A percentile compares a stretch with the other conserved stretches of the same genome.
Evolutionary conservation across 202 grass and related monocot genomes (phyloP).

Genomic region (Schoenoplectus triqueter): DNA sequence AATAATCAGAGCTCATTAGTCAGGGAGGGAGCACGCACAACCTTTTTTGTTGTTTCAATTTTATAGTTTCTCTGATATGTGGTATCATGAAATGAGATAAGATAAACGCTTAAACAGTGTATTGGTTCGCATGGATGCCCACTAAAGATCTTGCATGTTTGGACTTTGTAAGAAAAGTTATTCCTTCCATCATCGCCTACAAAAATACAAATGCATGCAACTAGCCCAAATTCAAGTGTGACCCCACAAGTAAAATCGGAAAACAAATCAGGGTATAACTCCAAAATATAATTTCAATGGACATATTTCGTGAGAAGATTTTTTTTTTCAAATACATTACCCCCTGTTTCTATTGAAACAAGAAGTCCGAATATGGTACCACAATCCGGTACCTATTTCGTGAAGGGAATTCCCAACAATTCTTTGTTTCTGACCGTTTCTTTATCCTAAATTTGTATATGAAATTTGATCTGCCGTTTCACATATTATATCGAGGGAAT

Average conservation of each 20-base stretch:
- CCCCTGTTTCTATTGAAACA: no score
- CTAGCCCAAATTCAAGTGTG: background rate
- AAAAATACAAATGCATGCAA: background rate
- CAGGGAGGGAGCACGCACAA: background rate
- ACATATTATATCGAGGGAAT: no score
- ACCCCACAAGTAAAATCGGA: background rate
- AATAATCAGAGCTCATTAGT: background rate
- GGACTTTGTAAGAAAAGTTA: background rate
- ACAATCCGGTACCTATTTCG: no score
- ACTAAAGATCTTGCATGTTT: background rate
- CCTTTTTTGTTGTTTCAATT: background rate
- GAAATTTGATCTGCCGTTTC: no score
- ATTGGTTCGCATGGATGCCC: background rate
- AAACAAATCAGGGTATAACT: background rate
- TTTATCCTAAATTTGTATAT: no score
- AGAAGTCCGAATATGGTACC: no score
- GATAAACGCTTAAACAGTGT: background rate
- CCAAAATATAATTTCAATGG: background rate
- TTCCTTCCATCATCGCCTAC: background rate
- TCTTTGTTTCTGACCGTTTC: no score
- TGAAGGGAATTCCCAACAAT: no score
- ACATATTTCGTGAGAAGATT: no score
- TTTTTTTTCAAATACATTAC: no score
- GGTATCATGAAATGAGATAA: background rate
- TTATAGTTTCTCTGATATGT: background rate